Base-by-base conservation (phyloP, 768 basidiomycete genomes). In the Macrolepiota fuliginosa region DNA sequence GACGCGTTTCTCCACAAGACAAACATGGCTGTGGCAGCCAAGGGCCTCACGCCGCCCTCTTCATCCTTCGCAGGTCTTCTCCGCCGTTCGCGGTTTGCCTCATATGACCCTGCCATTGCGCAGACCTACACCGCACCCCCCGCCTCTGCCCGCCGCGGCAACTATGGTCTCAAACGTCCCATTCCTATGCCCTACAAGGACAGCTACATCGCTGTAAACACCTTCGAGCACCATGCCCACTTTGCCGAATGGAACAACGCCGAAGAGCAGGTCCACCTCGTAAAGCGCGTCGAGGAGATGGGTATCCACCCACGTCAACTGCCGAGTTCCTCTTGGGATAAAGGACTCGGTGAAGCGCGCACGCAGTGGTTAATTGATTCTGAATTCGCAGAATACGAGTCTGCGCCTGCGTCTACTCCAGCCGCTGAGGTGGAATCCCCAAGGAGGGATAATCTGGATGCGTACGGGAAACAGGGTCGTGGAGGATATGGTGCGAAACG, bases 151-250 rank as follows among this genome's bases (percentile, higher is more conserved):
- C 79, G 88, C 66, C 84, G 92, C 27, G 91, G 91, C 57, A 83
- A 93, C 76, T 96, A 86, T 83, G 93, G 93, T 24, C 77, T 95
- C 63, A 96, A 96, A 73, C 88, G 92, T 0, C 89, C 91, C 24
- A 83, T 94, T 24, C 78, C 90, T 2, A 75, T 89, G 50, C 83
- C 88, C 56, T 82, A 85, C 35, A 82, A 82, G 50, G 79, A 84
- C 63, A 83, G 85, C 11, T 84, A 81, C 67, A 84, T 94, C 62
- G 84, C 87, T 19, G 79, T 94, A 27, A 77, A 80, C 54, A 76
- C 84, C 1, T 84, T 90, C 71, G 92, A 94, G 69, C 84, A 88
- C 32, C 83, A 77, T 57, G 84, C 90, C 60, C 80, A 91, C 65
- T 92, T 88, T 71, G 88, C 89, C 24, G 88, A 90, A 64, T 94